Evolutionary conservation across 257 asterid genomes (phyloP).

Genomic region (Salvia miltiorrhiza): DNA sequence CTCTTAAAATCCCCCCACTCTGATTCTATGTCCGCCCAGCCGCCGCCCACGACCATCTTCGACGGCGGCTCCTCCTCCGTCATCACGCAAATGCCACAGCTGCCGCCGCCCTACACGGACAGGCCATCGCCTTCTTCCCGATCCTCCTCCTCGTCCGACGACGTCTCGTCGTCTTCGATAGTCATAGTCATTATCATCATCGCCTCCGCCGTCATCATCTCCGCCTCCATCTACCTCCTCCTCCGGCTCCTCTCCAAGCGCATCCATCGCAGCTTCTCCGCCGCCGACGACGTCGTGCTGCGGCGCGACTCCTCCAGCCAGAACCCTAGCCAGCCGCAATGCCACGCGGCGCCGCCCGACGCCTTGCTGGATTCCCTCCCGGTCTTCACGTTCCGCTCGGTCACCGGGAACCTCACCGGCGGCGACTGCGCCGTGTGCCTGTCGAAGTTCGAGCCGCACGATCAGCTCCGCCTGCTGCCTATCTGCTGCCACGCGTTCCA

Average conservation of each 20-base stretch:
- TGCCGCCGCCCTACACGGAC: slow-evolving; percentile 26
- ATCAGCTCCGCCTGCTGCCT: slow-evolving; percentile 70
- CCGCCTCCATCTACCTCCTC: slow-evolving; percentile 70
- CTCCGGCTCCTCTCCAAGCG: slow-evolving; percentile 63
- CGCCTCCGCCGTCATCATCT: slow-evolving; percentile 63
- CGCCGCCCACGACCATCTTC: slow-evolving; percentile 23
- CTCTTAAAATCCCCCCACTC: neutral
- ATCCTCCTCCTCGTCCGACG: slow-evolving; percentile 14
- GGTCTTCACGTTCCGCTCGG: slow-evolving; percentile 56
- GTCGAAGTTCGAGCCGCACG: slow-evolving; percentile 66
- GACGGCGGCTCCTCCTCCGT: slow-evolving; percentile 25
- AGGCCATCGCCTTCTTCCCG: slow-evolving; percentile 27
- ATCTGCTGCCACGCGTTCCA: slow-evolving; percentile 95
- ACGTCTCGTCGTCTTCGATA: slow-evolving; percentile 45
- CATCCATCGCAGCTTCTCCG: slow-evolving; percentile 40
- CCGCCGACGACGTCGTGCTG: slow-evolving; percentile 48
- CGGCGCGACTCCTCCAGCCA: slow-evolving; percentile 18
- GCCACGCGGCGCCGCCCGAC: slow-evolving; percentile 20
- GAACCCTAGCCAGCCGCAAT: slow-evolving; percentile 13
- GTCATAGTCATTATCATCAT: slow-evolving; percentile 51
- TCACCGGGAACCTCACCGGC: slow-evolving; percentile 53
- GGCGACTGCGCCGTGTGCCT: slow-evolving; percentile 93
- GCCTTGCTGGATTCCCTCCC: slow-evolving; percentile 59
- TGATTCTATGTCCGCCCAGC: slow-evolving; percentile 39
- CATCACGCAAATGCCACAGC: slow-evolving; percentile 27